Evolutionary conservation across 352 stramenopile species (phyloP), one percentile per base, ranked within the genome.

Genomic region (Phytophthora uliginosa): DNA sequence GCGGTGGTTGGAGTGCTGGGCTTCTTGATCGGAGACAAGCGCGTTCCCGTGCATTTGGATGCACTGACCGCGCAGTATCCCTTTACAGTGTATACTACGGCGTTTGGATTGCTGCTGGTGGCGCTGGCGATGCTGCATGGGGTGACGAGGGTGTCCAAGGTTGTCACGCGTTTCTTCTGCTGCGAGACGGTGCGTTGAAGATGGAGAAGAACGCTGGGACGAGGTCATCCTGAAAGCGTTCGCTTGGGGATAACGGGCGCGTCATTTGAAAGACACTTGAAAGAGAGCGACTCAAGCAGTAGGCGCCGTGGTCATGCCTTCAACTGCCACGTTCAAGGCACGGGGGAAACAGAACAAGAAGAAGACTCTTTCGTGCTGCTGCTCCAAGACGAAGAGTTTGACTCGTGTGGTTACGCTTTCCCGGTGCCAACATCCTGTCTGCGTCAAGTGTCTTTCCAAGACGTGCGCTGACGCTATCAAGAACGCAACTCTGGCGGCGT

Each of bases 151-250:
- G 58, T 85, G 50, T 77, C 83, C 20, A 83, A 88, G 59, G 66
- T 69, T 36, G 61, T 85, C 33, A 92, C 85, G 36, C 78, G 83
- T 17, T 89, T 87, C 67, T 86, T 89, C 62, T 90, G 79, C 69
- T 91, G 85, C 60, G 76, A 71, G 20, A 51, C 51, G 15, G 50
- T 64, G 69, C 36, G 42, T 63, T 77, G 51, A 75, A 66, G 18
- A 34, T 33, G 45, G 7, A 62, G n/a, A 10, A 50, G 42, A 57
- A 66, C 61, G 33, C 8, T 77, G 73, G 73, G 73, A 79, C 72
- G 51, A 69, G 72, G 63, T 47, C 12, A n/a, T 59, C 33, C n/a
- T 55, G 22, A 34, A 66, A 47, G 33, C 47, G 52, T 31, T 64
- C n/a, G 22, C n/a, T 42, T 22, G 9, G 4, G 34, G 28, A 51